phyloP scores from a whole-genome alignment of 1,284 basidiomycete genomes.

The Trichosporon asahii region DNA sequence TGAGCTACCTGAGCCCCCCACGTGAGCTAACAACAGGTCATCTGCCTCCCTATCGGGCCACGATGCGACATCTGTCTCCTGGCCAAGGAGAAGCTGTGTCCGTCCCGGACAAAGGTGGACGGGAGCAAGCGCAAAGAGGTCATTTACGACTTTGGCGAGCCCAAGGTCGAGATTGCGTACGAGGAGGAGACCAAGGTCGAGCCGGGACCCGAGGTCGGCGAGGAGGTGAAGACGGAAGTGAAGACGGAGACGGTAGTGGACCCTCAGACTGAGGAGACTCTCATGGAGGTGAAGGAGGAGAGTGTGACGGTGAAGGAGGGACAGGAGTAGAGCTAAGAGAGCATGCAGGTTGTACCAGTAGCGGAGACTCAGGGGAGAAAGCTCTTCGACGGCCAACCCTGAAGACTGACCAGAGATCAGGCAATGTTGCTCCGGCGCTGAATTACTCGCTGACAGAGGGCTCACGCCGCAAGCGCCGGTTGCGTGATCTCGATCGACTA shows the following conservation, averaged over 20 bases:
- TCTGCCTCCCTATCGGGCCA: conserved; percentile 79
- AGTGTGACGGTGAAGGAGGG: background rate
- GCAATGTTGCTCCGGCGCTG: no score
- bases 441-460: no score
- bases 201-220: background rate
- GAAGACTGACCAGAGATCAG: no score
- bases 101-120: conserved; percentile 46
- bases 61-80: conserved; percentile 71
- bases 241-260: background rate
- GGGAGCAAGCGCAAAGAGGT: conserved; percentile 45
- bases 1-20: no score
- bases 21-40: conserved; percentile 33
- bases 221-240: background rate
- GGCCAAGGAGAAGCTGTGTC: conserved; percentile 50
- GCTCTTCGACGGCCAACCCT: no score
- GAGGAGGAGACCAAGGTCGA: conserved; percentile 52
- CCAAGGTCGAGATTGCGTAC: conserved; percentile 51
- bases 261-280: background rate
- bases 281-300: background rate
- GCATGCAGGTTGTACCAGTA: background rate
- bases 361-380: background rate
- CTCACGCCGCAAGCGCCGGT: no score
- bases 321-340: background rate
- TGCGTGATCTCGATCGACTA: background rate
- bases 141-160: conserved; percentile 51